These are phyloP conservation scores for Selenicereus undatus DNA, from an alignment of 148 eudicot species.

Conservation along the genomic window DNA sequence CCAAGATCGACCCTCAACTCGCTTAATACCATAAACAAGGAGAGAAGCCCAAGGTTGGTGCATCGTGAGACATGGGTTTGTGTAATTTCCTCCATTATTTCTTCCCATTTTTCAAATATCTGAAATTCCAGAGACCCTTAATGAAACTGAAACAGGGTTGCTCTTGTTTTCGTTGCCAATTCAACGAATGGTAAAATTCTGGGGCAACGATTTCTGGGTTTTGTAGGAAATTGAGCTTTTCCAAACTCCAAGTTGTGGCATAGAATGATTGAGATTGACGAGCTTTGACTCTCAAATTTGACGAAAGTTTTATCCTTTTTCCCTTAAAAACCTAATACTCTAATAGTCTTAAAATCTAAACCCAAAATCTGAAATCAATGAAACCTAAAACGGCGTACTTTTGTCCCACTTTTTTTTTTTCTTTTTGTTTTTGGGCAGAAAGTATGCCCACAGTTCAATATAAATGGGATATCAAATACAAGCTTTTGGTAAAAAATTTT, in stretches of 20 bases:
- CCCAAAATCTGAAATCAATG: not conserved
- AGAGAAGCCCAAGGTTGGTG: conserved; percentile 99
- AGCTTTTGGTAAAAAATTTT: too few species aligned
- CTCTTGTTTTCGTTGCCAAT: not conserved
- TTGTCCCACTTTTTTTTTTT: too few species aligned
- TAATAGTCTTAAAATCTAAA: too few species aligned
- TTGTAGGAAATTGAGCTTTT: not conserved
- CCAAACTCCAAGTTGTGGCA: too few species aligned
- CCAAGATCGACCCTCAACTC: conserved; percentile 98
- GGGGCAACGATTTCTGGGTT: not conserved
- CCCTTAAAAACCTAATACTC: too few species aligned
- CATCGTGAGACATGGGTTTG: conserved; percentile 83
- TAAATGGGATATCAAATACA: too few species aligned
- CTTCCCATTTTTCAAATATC: not conserved
- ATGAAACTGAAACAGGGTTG: not conserved
- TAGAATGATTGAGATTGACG: not conserved
- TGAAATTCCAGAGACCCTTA: not conserved
- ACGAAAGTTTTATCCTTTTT: not conserved
- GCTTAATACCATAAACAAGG: conserved; percentile 80
- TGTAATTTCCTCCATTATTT: conserved; percentile 45
- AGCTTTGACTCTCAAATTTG: not conserved
- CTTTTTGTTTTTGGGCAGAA: too few species aligned
- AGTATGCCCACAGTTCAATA: too few species aligned
- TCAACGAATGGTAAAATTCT: too few species aligned
- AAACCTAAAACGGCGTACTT: too few species aligned